Evolutionary conservation across 768 basidiomycete genomes (phyloP), one percentile per base, ranked within the genome.

Genomic region (Boletus pseudo-olivaceus): DNA sequence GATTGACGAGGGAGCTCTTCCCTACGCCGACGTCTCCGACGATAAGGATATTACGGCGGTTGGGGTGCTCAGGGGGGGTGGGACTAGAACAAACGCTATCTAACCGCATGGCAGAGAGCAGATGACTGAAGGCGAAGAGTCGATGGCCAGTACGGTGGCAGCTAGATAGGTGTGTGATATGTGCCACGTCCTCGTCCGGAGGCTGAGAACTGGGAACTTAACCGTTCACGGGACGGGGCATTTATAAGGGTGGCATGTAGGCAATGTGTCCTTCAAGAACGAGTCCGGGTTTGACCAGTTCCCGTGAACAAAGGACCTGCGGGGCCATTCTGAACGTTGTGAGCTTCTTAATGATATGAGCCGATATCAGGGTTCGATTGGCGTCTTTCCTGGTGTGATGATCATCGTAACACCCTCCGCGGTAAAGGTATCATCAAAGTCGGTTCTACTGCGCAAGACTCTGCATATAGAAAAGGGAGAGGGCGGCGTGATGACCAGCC

Each of bases 1-100:
- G 70, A 53, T 77, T 78, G 49, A 78, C 57, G 41, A 77, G 64
- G 5, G 73, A 74, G 53, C 75, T 77, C 56, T 78, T 78, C 10
- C 72, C 71, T 17, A 60, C 54, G 27, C 67, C 67, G 17, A 67
- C 60, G 35, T 68, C 67, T 33, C 67, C 67, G 11, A 68, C 53
- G 33, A 68, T 68, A 35, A 68, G 51, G 44, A 69, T 37, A 37
- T 67, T 67, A 12, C 65, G 65, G 34, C 50, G 65, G 23, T n/a
- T 43, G 38, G 47, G 43, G 6, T 19, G 23, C 5, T 62, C 53
- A 32, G 51, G 49, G 42, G 32, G 5, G 41, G 46, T 57, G 51
- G 56, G 56, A 30, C 56, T 57, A 15, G 65, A 56, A 56, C 52
- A 59, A 8, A 14, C 11, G 51, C 57, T 56, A 20, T 54, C 49